Conservation (phyloP, 1,284 basidiomycete genomes). For the Gomphus bonarii region DNA sequence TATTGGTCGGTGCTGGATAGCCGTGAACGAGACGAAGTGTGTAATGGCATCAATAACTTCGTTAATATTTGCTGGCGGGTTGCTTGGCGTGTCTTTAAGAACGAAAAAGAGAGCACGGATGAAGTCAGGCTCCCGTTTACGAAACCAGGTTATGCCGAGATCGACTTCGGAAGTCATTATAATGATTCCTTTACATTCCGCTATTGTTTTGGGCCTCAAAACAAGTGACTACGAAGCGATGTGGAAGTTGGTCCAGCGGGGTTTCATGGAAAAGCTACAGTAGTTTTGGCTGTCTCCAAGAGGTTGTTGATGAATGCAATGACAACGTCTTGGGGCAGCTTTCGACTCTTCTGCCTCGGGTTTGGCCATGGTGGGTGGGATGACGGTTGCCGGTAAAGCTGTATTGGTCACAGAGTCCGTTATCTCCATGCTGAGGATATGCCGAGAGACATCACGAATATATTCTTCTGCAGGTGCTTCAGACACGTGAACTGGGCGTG, state of each 20-base stretch:
- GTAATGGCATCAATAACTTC: conserved; percentile 75
- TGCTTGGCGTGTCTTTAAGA: conserved; percentile 91
- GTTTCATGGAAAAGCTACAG: conserved; percentile 29
- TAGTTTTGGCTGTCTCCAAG: conserved; percentile 39
- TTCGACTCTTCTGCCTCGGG: conserved; percentile 50
- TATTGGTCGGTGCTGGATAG: conserved; percentile 31
- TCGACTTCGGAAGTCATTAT: conserved; percentile 67
- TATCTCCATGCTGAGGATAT: conserved; percentile 60
- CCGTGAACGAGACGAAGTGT: conserved; percentile 61
- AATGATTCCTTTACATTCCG: conserved; percentile 77
- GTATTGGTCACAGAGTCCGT: conserved; percentile 39
- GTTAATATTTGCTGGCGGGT: conserved; percentile 77
- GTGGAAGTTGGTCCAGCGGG: conserved; percentile 67
- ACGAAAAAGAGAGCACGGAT: conserved; percentile 88
- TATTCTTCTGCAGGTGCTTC: conserved; percentile 66
- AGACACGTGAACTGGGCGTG: conserved; percentile 63
- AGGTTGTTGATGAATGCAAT: conserved; percentile 59
- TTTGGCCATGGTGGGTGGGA: conserved; percentile 61
- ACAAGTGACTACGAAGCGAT: conserved; percentile 75
- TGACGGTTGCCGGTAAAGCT: conserved; percentile 34
- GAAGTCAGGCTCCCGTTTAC: conserved; percentile 86
- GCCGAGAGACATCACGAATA: conserved; percentile 55
- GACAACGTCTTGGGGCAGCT: conserved; percentile 52
- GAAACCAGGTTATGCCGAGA: conserved; percentile 73
- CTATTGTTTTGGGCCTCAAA: conserved; percentile 84